phyloP scores from a whole-genome alignment of 1,139 yeast genomes.

The Debaryomyces sp. region DNA sequence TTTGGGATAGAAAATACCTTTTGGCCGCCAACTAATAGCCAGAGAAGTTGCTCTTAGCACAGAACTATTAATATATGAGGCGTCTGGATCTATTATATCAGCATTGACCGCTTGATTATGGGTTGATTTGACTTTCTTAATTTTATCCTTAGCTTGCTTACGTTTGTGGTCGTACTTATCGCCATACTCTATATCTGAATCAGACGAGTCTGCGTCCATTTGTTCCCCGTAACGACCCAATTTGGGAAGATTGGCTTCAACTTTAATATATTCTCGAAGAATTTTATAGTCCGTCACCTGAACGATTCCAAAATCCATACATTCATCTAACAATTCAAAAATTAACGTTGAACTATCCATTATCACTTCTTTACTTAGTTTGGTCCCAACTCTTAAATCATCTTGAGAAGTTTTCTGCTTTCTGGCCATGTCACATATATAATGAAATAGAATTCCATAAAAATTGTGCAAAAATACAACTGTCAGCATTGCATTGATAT shows the following conservation, averaged over 20 bases:
- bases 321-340: slow-evolving; percentile 48
- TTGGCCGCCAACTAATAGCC: slow-evolving; percentile 51
- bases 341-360: slow-evolving; percentile 44
- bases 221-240: slow-evolving; percentile 9
- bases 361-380: slow-evolving; percentile 33
- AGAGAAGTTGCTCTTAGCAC: slow-evolving; percentile 49
- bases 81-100: slow-evolving; percentile 32
- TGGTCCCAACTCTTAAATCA: neutral
- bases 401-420: neutral
- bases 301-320: slow-evolving; percentile 49
- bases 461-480: slow-evolving; percentile 39
- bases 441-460: slow-evolving; percentile 33
- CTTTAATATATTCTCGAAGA: slow-evolving; percentile 47
- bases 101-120: slow-evolving; percentile 43
- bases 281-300: slow-evolving; percentile 49
- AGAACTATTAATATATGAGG: slow-evolving; percentile 55
- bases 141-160: slow-evolving; percentile 18
- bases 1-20: slow-evolving; percentile 50
- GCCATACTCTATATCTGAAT: slow-evolving; percentile 16
- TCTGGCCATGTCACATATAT: slow-evolving; percentile 23
- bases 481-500: slow-evolving; percentile 46
- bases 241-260: slow-evolving; percentile 37
- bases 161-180: slow-evolving; percentile 12
- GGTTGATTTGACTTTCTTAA: slow-evolving; percentile 34
- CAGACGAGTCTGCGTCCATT: slow-evolving; percentile 15